Evolutionary conservation across 2,329 filamentous ascomycete genomes (phyloP).

Genomic region (Beauveria brongniartii): DNA sequence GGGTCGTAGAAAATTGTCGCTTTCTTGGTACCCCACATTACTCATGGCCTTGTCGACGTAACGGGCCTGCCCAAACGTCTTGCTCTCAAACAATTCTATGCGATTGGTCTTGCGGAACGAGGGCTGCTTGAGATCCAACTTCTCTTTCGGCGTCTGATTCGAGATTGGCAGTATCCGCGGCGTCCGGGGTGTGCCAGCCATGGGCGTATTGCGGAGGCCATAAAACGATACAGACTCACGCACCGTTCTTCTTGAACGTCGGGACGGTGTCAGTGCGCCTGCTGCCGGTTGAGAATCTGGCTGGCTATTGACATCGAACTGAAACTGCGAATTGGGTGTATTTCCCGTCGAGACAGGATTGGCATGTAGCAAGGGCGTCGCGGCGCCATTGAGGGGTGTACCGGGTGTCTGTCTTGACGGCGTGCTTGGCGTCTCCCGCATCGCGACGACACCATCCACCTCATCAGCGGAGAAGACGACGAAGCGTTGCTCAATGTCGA

Average conservation of each 20-base stretch:
- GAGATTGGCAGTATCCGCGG: constrained; percentile 66
- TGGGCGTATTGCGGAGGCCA: constrained; percentile 38
- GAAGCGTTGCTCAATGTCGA: constrained; percentile 79
- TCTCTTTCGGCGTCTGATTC: constrained; percentile 73
- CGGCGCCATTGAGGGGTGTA: constrained; percentile 34
- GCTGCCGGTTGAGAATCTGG: constrained; percentile 19
- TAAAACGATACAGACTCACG: constrained; percentile 47
- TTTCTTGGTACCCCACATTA: constrained; percentile 92
- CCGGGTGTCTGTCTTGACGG: constrained; percentile 29
- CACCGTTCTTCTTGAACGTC: constrained; percentile 35
- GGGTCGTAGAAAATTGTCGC: constrained; percentile 75
- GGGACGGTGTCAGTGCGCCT: constrained; percentile 22
- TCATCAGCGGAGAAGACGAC: constrained; percentile 75
- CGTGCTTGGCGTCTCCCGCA: constrained; percentile 34
- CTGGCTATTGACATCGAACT: constrained; percentile 11
- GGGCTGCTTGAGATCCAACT: constrained; percentile 67
- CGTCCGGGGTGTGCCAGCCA: constrained; percentile 40
- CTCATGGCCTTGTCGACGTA: constrained; percentile 97
- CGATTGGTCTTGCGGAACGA: constrained; percentile 70
- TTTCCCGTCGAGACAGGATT: constrained; percentile 35
- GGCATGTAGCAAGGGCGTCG: constrained; percentile 38
- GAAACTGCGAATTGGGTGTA: constrained; percentile 31
- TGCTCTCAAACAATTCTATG: constrained; percentile 75
- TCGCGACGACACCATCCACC: constrained; percentile 64
- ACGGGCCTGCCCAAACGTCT: constrained; percentile 73